A percentile compares a stretch with the other conserved stretches of the same genome.
These are phyloP conservation scores for Monilinia fructicola DNA, from an alignment of 2,329 filamentous ascomycete species.

Conservation along the genomic window DNA sequence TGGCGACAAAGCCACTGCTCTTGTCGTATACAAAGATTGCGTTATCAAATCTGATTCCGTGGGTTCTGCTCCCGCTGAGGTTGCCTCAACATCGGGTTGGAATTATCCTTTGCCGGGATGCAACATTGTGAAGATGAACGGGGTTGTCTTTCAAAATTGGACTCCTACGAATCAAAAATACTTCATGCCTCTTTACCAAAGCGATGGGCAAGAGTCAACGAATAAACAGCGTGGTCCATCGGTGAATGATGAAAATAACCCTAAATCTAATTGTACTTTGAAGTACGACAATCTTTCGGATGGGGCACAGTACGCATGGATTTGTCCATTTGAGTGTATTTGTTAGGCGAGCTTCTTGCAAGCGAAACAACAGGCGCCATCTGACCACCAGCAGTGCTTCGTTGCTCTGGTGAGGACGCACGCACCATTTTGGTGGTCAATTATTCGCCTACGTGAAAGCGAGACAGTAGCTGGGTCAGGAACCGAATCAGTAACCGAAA, in stretches of 20 bases:
- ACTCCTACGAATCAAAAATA: background rate
- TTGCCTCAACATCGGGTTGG: background rate
- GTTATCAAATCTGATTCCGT: background rate
- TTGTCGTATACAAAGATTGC: background rate
- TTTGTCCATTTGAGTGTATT: slow-evolving; percentile 3
- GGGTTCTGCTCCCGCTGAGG: background rate
- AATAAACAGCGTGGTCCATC: background rate
- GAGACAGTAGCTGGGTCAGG: no score
- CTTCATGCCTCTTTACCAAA: slow-evolving; percentile 14
- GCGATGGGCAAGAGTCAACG: background rate
- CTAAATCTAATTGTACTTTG: background rate
- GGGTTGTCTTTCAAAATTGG: background rate
- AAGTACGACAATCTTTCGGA: background rate
- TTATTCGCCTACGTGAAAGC: no score
- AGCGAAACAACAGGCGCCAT: no score
- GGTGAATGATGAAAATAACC: background rate
- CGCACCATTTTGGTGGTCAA: no score
- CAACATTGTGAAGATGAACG: background rate
- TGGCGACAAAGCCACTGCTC: background rate
- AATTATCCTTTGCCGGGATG: background rate
- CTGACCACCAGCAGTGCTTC: no score
- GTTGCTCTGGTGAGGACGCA: no score
- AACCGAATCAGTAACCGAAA: background rate
- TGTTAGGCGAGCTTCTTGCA: background rate
- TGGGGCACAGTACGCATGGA: slow-evolving; percentile 2